Percentiles rank a stretch among this genome's conserved stretches.
Evolutionary conservation across 2,329 filamentous ascomycete species (phyloP).

Genomic region (Fusarium incarnatum): DNA sequence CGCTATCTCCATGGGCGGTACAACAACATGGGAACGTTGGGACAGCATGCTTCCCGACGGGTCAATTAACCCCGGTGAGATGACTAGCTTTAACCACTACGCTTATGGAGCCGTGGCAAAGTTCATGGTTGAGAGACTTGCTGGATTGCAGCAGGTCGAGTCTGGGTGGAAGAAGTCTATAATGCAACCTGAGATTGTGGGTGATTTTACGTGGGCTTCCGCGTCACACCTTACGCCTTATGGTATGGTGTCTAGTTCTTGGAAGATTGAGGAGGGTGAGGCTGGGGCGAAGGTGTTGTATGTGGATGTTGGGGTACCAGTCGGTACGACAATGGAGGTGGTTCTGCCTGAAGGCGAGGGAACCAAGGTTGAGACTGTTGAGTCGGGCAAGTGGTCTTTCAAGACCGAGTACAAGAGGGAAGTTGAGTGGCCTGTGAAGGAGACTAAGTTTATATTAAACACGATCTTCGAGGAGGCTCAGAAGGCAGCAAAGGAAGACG

Average conservation of each 20-base stretch:
- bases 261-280: constrained; percentile 33
- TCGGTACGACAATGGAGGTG: constrained; percentile 39
- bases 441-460: constrained; percentile 12
- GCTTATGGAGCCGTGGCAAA: constrained; percentile 55
- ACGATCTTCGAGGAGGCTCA: not conserved
- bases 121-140: constrained; percentile 51
- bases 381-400: constrained; percentile 38
- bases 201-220: constrained; percentile 36
- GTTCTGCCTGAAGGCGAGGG: constrained; percentile 19
- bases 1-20: constrained; percentile 54
- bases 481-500: not conserved
- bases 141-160: constrained; percentile 37
- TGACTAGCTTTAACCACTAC: constrained; percentile 59
- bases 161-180: constrained; percentile 44
- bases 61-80: constrained; percentile 53
- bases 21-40: constrained; percentile 59
- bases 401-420: not conserved
- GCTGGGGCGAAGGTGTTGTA: not conserved
- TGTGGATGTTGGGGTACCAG: constrained; percentile 34
- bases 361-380: constrained; percentile 24
- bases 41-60: constrained; percentile 54
- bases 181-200: constrained; percentile 33
- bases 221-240: constrained; percentile 41
- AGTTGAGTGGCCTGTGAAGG: constrained; percentile 24
- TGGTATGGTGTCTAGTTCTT: constrained; percentile 36